phyloP scores from a whole-genome alignment of 2,329 filamentous ascomycete genomes.

The Colletotrichum sp. region DNA sequence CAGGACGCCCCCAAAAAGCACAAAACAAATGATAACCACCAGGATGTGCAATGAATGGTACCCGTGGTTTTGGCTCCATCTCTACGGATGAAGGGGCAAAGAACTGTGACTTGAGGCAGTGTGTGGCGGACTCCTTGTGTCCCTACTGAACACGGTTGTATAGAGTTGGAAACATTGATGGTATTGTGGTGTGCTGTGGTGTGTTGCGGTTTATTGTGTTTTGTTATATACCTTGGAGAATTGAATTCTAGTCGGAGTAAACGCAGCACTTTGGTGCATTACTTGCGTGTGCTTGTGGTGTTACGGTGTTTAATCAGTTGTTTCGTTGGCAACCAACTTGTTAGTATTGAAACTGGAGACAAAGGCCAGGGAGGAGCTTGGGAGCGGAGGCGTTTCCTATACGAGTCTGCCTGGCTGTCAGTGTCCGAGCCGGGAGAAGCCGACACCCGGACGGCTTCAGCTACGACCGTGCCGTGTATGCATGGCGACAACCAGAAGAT shows the following conservation, averaged over 20 bases:
- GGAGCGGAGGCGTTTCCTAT: not conserved
- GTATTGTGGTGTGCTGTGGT: not conserved
- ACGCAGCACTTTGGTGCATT: not conserved
- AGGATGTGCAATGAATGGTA: not conserved
- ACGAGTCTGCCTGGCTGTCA: not conserved
- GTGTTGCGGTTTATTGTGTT: not conserved
- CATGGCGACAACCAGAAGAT: not conserved
- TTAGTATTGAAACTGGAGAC: not conserved
- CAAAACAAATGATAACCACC: not conserved
- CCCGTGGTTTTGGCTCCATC: not conserved
- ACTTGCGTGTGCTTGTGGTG: not conserved
- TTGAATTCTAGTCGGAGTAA: not conserved
- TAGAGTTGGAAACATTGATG: not conserved
- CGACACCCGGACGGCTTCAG: not conserved
- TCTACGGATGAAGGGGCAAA: not conserved
- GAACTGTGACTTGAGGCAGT: not conserved
- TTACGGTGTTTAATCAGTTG: not conserved
- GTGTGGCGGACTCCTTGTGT: not conserved
- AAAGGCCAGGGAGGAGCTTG: not conserved
- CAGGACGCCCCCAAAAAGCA: not conserved
- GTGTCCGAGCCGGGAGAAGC: not conserved
- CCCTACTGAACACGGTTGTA: not conserved
- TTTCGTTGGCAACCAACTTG: not conserved
- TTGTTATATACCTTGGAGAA: not conserved
- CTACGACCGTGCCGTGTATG: not conserved